Evolutionary conservation across 2,329 filamentous ascomycete genomes (phyloP), one percentile per base, ranked within the genome.

Genomic region (Aureobasidium namibiae): DNA sequence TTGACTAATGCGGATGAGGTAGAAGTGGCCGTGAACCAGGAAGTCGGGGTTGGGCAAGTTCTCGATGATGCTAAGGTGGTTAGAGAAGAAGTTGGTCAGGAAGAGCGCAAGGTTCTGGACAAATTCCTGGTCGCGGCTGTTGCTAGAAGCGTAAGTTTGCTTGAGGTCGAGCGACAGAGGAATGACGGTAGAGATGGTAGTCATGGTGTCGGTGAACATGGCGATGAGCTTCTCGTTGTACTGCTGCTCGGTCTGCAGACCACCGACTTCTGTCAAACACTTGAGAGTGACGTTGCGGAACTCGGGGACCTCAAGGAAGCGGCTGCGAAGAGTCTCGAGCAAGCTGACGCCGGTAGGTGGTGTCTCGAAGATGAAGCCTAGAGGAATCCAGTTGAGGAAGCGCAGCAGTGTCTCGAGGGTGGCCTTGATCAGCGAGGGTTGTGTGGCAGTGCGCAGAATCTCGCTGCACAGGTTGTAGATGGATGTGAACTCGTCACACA

Each of bases 341-440:
- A 99, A 86, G 36, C 76, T 79, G 61, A 73, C 66, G 45, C 77
- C 77, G 54, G 70, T 75, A 1, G 75, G 76, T 3, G 89, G 86
- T 0, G 92, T 99, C 80, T 99, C 94, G 75, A 99, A 99, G 67
- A 99, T 97, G 76, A 96, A 99, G 60, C 95, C 94, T 39, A 99
- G 79, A 0, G 94, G 94, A 60, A 99, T 99, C 94, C 94, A 99
- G 80, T 97, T 97, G 73, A 96, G 88, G 75, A 99, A 99, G 61
- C 92, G 89, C 57, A 99, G 82, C 36, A 99, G 80, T 0, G 94
- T 99, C 77, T 97, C 92, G 57, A 99, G 82, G 0, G 94, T 99
- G n/a, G 92, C 90, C 77, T 94, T 95, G 76, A 99, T 86, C 59
- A 99, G 80, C 69, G 87, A 95, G 39, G 89, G 82, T 73, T 95